Percentiles rank a stretch among this genome's conserved stretches.
Conservation (phyloP, 2,329 filamentous ascomycete species). For the Pseudomassariella vexata region DNA sequence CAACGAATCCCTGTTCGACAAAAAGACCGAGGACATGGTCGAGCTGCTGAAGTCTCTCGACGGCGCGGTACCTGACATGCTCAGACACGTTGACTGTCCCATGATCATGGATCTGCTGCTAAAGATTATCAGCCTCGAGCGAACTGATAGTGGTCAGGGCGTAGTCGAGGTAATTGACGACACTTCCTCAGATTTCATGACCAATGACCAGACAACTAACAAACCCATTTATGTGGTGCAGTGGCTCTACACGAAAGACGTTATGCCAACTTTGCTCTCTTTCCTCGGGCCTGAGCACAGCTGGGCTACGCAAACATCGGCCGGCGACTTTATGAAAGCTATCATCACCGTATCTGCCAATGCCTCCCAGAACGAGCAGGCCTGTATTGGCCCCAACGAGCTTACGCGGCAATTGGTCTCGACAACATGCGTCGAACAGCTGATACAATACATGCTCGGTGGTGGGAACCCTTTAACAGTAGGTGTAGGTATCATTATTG, state of each 20-base stretch:
- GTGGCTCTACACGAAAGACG: slow-evolving; percentile 87
- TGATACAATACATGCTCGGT: slow-evolving; percentile 88
- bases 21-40: slow-evolving; percentile 97
- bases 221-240: too few relatives aligned
- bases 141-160: slow-evolving; percentile 82
- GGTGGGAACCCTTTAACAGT: slow-evolving; percentile 94
- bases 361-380: slow-evolving; percentile 94
- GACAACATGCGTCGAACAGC: slow-evolving; percentile 69
- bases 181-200: neutral
- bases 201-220: neutral
- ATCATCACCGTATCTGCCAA: slow-evolving; percentile 99
- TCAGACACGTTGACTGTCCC: slow-evolving; percentile 91
- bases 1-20: slow-evolving; percentile 94
- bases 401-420: slow-evolving; percentile 93
- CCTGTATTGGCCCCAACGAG: slow-evolving; percentile 97
- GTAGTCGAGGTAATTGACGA: slow-evolving; percentile 72
- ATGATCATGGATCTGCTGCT: slow-evolving; percentile 97
- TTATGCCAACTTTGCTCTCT: slow-evolving; percentile 80
- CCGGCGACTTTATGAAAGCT: slow-evolving; percentile 95
- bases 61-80: slow-evolving; percentile 74
- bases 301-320: slow-evolving; percentile 90
- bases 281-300: slow-evolving; percentile 81
- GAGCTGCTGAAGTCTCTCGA: slow-evolving; percentile 80
- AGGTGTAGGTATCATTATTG: slow-evolving; percentile 94
- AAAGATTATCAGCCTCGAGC: slow-evolving; percentile 95